Evolutionary conservation across 139 green algal species (phyloP).

Genomic region (Haematococcus sp.): DNA sequence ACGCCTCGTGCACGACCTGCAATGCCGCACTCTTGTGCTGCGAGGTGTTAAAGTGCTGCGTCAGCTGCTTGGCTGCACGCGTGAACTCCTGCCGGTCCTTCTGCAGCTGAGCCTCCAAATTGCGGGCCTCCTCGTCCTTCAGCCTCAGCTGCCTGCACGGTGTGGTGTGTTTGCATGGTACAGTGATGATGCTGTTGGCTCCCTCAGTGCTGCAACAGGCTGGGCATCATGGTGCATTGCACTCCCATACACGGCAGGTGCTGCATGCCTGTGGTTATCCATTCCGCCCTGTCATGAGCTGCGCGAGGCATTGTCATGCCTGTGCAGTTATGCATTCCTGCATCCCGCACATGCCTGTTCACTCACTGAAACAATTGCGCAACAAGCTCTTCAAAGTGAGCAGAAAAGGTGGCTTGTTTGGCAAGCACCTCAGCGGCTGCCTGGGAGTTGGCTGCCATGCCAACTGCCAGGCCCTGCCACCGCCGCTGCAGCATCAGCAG

Average conservation of each 20-base stretch:
- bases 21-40: slow-evolving; percentile 21
- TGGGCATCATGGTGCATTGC: too few relatives aligned
- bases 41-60: slow-evolving; percentile 17
- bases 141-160: slow-evolving; percentile 17
- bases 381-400: neutral
- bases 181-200: neutral
- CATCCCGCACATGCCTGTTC: slow-evolving; percentile 1
- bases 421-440: slow-evolving; percentile 17
- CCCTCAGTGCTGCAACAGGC: too few relatives aligned
- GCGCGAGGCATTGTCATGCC: too few relatives aligned
- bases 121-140: slow-evolving; percentile 4
- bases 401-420: neutral
- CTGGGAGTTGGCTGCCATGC: slow-evolving; percentile 20
- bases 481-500: neutral
- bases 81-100: slow-evolving; percentile 21
- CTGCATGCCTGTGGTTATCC: too few relatives aligned
- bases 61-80: slow-evolving; percentile 19
- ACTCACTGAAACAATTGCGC: neutral
- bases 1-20: slow-evolving; percentile 28
- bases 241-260: too few relatives aligned
- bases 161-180: neutral
- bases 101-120: slow-evolving; percentile 23
- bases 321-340: too few relatives aligned
- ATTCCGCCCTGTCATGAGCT: too few relatives aligned
- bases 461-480: neutral